Evolutionary conservation across 805 yeast genomes (phyloP).

Genomic region (Saccharomycopsis fodiens): DNA sequence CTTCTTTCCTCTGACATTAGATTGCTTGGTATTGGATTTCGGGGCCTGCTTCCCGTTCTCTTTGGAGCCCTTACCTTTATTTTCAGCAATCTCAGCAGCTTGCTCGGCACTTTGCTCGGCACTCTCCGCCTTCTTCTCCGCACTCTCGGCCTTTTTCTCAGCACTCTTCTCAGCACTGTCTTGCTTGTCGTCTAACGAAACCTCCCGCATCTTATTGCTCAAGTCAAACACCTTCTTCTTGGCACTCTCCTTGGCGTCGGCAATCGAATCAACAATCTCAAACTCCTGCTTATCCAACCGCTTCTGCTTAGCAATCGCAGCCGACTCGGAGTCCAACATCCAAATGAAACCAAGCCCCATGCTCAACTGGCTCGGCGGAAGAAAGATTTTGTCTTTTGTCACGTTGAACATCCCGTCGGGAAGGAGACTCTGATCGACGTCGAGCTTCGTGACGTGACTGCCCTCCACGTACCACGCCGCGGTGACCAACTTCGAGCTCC

Average conservation of each 20-base stretch:
- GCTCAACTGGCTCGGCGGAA: slow-evolving; percentile 76
- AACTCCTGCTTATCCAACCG: slow-evolving; percentile 26
- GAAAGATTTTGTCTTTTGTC: slow-evolving; percentile 45
- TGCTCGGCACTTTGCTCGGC: not conserved
- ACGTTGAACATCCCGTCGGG: slow-evolving; percentile 51
- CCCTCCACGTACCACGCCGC: slow-evolving; percentile 86
- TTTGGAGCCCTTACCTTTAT: slow-evolving; percentile 21
- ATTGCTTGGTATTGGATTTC: not conserved
- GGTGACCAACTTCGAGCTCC: slow-evolving; percentile 79
- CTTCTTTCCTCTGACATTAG: slow-evolving; percentile 71
- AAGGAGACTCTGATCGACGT: slow-evolving; percentile 50
- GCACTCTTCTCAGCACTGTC: slow-evolving; percentile 12
- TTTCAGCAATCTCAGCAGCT: not conserved
- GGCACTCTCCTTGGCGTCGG: slow-evolving; percentile 27
- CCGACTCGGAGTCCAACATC: slow-evolving; percentile 52
- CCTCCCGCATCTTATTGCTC: not conserved
- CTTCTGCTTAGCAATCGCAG: slow-evolving; percentile 19
- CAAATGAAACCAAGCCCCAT: slow-evolving; percentile 88
- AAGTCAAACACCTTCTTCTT: slow-evolving; percentile 1
- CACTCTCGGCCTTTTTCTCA: slow-evolving; percentile 15
- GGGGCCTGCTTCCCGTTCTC: slow-evolving; percentile 27
- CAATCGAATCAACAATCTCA: slow-evolving; percentile 26
- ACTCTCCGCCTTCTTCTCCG: slow-evolving; percentile 1
- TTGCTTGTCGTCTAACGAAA: slow-evolving; percentile 8
- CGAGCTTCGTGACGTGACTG: slow-evolving; percentile 59